phyloP scores from a whole-genome alignment of 805 yeast genomes.

The Myxozyma lipomycoides region DNA sequence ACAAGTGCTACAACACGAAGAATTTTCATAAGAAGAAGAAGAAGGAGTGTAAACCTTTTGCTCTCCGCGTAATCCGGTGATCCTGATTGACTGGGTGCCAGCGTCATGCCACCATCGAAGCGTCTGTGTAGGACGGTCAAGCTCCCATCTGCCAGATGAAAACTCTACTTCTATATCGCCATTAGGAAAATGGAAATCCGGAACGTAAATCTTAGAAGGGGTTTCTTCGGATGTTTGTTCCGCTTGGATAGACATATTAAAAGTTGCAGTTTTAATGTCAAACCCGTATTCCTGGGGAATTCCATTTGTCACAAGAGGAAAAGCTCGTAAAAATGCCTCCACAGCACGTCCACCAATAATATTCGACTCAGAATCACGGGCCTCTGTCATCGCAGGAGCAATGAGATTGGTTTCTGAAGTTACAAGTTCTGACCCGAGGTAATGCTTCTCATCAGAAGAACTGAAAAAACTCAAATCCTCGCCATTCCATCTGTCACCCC shows the following conservation, averaged over 20 bases:
- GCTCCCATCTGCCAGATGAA: constrained; percentile 54
- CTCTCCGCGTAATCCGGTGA: constrained; percentile 20
- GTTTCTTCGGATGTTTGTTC: constrained; percentile 8
- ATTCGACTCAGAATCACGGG: background rate
- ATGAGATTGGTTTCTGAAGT: constrained; percentile 9
- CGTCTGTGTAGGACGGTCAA: constrained; percentile 50
- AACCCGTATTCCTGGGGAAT: constrained; percentile 52
- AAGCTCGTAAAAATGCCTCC: constrained; percentile 75
- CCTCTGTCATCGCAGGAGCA: background rate
- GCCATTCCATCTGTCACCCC: constrained; percentile 92
- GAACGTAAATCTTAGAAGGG: constrained; percentile 65
- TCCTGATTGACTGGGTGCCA: constrained; percentile 40
- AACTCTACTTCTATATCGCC: constrained; percentile 48
- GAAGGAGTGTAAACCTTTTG: constrained; percentile 3
- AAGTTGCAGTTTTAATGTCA: constrained; percentile 48
- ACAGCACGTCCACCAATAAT: constrained; percentile 67
- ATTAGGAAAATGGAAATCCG: constrained; percentile 63
- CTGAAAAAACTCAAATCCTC: constrained; percentile 92
- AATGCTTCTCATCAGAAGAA: constrained; percentile 17
- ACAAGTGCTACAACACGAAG: background rate
- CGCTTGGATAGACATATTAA: constrained; percentile 41
- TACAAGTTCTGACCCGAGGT: background rate
- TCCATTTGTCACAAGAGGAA: constrained; percentile 63
- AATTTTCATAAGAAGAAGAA: background rate
- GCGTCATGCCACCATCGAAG: constrained; percentile 67